Base-by-base conservation (phyloP, 1,139 yeast genomes). In the Wickerhamomyces sp. region DNA sequence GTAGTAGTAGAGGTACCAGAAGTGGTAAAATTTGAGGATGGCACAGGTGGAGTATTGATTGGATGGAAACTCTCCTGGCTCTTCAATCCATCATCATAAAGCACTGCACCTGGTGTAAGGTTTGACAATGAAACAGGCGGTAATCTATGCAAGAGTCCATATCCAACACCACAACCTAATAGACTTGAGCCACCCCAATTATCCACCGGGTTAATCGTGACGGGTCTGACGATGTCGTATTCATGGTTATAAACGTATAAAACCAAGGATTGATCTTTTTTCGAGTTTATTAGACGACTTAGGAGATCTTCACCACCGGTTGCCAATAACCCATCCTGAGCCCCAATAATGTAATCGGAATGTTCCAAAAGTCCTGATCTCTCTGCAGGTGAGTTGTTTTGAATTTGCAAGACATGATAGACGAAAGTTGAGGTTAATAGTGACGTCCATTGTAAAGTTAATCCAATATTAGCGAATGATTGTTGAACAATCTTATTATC, bases 91-190 rank as follows among this genome's bases (percentile, higher is more conserved):
- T 40, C 44, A 19, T 49, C 52, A 36, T 49, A 51, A 18, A 51
- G 31, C 5, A 50, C 47, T 9, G 53, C 43, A 2, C 56, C 56
- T 5, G 56, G 56, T 17, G 38, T 52, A n/a, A 39, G 29, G 10
- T 43, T 37, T 1, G 33, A 31, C 7, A 7, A 7, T 9, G 26
- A 26, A 3, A 40, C 45, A 3, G 57, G 34, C n/a, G 96, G 96
- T 14, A 91, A 63, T 45, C 95, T 68, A 55, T 91, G 97, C 35
- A 91, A 64, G 37, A 84, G 67, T 0, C 97, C 97, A 53, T 88
- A 89, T 0, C 96, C 97, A 10, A 91, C 94, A 47, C 89, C 95
- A 60, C 96, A 89, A 2, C 98, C 98, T 28, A 91, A 64, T 24
- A 88, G 66, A 0, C 96, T 96, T 42, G 68, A 71, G 1, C 84